Conservation (phyloP, 1,284 basidiomycete genomes). For the Earliella scabrosa region DNA sequence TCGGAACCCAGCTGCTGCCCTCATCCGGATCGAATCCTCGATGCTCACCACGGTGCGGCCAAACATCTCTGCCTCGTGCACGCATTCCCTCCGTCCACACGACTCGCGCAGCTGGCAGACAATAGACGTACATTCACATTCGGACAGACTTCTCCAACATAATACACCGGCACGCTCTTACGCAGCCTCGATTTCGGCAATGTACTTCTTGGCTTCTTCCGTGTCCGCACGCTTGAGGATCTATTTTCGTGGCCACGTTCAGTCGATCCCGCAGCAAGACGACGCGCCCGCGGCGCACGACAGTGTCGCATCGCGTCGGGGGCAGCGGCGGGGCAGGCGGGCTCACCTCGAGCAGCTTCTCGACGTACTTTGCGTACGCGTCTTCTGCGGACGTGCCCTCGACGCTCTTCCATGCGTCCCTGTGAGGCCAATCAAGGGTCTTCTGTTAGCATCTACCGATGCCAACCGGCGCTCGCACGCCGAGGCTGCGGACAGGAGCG, state of each 20-base stretch:
- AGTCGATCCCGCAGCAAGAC: constrained; percentile 10
- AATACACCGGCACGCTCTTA: constrained; percentile 8
- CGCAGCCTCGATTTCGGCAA: constrained; percentile 65
- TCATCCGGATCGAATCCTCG: background rate
- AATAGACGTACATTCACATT: constrained; percentile 5
- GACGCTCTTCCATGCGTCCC: constrained; percentile 88
- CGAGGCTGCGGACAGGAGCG: constrained; percentile 4
- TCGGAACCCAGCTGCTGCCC: constrained; percentile 15
- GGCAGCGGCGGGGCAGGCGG: background rate
- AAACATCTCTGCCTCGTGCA: too few species aligned
- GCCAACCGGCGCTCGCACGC: constrained; percentile 6
- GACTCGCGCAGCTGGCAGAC: background rate
- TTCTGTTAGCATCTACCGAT: constrained; percentile 1
- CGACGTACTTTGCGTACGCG: constrained; percentile 75
- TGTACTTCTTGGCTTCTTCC: constrained; percentile 60
- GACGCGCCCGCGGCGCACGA: background rate
- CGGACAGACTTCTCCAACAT: background rate
- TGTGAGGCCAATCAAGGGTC: constrained; percentile 31
- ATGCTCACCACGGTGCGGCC: too few species aligned
- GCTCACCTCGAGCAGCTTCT: constrained; percentile 71
- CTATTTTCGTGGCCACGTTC: constrained; percentile 60
- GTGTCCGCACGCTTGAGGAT: constrained; percentile 56
- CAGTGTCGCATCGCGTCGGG: background rate
- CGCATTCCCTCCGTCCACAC: too few species aligned
- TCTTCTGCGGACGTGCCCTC: constrained; percentile 77